Evolutionary conservation across 768 basidiomycete genomes (phyloP).

Genomic region (Xerocomellus dryophilus): DNA sequence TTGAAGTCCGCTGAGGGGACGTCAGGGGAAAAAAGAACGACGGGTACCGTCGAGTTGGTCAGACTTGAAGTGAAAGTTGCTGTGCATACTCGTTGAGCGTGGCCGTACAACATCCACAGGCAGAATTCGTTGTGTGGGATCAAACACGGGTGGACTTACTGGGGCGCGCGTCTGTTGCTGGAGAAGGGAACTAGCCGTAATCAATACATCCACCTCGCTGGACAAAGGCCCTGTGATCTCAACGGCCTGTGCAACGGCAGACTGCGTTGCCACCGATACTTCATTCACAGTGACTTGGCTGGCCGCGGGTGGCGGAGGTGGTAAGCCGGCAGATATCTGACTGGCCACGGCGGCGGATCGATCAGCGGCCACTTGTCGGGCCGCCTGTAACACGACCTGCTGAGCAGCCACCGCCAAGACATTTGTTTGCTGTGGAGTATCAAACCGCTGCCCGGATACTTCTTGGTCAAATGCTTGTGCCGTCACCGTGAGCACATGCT

Average conservation of each 20-base stretch:
- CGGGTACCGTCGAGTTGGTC: constrained; percentile 16
- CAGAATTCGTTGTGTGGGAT: constrained; percentile 26
- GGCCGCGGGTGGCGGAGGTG: constrained; percentile 30
- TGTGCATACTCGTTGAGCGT: constrained; percentile 35
- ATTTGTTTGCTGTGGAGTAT: constrained; percentile 48
- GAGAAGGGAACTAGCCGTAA: constrained; percentile 58
- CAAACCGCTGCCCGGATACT: constrained; percentile 49
- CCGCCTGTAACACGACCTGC: constrained; percentile 78
- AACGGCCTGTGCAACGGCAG: constrained; percentile 81
- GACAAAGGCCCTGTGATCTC: constrained; percentile 69
- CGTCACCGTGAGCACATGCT: constrained; percentile 68
- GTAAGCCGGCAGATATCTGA: constrained; percentile 41
- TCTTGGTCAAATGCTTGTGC: constrained; percentile 76
- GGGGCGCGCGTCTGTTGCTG: constrained; percentile 41
- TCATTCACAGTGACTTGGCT: constrained; percentile 53
- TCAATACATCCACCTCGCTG: constrained; percentile 78
- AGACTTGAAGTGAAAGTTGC: constrained; percentile 27
- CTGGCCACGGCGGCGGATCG: constrained; percentile 42
- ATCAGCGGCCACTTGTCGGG: constrained; percentile 54
- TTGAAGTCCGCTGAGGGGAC: constrained; percentile 28
- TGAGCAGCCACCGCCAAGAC: constrained; percentile 73
- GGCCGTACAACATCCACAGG: constrained; percentile 32
- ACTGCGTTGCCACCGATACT: constrained; percentile 61
- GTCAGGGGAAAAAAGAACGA: constrained; percentile 25
- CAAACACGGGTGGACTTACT: constrained; percentile 26